Evolutionary conservation across 164 flowering plant genomes (phyloP).

Genomic region (Nelumbo lutea): DNA sequence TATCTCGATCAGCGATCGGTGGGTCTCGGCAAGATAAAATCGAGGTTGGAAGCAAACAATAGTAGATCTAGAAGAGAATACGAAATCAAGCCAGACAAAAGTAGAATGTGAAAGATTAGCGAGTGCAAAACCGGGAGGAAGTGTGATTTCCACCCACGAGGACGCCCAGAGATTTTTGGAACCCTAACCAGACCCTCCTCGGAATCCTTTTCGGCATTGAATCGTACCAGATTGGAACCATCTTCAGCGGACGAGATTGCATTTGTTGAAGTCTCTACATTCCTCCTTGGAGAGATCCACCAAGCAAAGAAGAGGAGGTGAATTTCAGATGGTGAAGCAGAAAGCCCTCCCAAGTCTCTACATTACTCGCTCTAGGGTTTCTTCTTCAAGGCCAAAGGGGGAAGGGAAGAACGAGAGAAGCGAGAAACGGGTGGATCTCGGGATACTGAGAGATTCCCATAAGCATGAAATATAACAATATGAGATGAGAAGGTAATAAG

Average conservation of each 20-base stretch:
- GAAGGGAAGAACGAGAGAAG: too few relatives aligned
- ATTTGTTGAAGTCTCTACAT: conserved; percentile 4
- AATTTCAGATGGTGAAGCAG: not conserved
- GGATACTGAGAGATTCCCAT: too few relatives aligned
- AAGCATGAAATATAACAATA: too few relatives aligned
- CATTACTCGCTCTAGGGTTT: too few relatives aligned
- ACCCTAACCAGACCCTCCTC: conserved; percentile 69
- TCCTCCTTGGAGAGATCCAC: not conserved
- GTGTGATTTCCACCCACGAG: conserved; percentile 99
- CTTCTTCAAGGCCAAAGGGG: too few relatives aligned
- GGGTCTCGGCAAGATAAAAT: not conserved
- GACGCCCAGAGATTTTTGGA: conserved; percentile 73
- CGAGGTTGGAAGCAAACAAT: not conserved
- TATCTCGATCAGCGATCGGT: conserved; percentile 2
- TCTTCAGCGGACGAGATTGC: conserved; percentile 7
- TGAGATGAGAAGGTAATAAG: too few relatives aligned
- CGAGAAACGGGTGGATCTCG: too few relatives aligned
- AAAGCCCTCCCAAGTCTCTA: too few relatives aligned
- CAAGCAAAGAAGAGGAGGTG: not conserved
- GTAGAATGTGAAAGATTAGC: conserved; percentile 31
- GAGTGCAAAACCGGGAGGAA: conserved; percentile 98
- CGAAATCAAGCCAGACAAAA: conserved; percentile 14
- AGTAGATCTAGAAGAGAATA: conserved; percentile 8
- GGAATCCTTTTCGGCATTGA: conserved; percentile 40
- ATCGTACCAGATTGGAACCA: conserved; percentile 41